These are phyloP conservation scores for Bocquillonia castaneifolia DNA, from an alignment of 441 rosid genomes.

Conservation along the genomic window DNA sequence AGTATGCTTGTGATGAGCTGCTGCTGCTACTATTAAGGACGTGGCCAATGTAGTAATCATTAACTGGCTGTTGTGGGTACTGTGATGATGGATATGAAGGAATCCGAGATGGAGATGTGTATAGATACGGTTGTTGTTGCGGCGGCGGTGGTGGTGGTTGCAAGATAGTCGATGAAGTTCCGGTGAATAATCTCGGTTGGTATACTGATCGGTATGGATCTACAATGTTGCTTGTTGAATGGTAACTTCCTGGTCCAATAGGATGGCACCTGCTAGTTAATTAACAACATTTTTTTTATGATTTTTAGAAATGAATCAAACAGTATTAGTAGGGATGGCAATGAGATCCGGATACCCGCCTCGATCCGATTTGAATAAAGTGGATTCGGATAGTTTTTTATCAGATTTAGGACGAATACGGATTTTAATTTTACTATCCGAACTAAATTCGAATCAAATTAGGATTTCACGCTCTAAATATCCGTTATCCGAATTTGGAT, in stretches of 20 bases:
- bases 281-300: not conserved
- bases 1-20: conserved; percentile 37
- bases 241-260: conserved; percentile 40
- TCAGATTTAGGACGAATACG: no score
- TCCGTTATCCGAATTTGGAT: no score
- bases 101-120: conserved; percentile 46
- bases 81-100: conserved; percentile 41
- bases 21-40: conserved; percentile 33
- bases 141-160: conserved; percentile 32
- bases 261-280: conserved; percentile 48
- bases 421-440: no score
- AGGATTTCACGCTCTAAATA: no score
- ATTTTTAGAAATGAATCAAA: no score
- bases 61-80: conserved; percentile 28
- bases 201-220: conserved; percentile 59
- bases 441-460: no score
- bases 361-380: no score
- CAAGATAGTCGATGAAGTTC: conserved; percentile 36
- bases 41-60: conserved; percentile 57
- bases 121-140: conserved; percentile 36
- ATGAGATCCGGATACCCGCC: no score
- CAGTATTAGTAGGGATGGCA: no score
- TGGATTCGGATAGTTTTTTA: no score
- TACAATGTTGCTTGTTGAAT: conserved; percentile 39
- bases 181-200: conserved; percentile 46